These are phyloP conservation scores for Zoysia matrella DNA, from an alignment of 202 grass and related monocot genomes.

Conservation along the genomic window DNA sequence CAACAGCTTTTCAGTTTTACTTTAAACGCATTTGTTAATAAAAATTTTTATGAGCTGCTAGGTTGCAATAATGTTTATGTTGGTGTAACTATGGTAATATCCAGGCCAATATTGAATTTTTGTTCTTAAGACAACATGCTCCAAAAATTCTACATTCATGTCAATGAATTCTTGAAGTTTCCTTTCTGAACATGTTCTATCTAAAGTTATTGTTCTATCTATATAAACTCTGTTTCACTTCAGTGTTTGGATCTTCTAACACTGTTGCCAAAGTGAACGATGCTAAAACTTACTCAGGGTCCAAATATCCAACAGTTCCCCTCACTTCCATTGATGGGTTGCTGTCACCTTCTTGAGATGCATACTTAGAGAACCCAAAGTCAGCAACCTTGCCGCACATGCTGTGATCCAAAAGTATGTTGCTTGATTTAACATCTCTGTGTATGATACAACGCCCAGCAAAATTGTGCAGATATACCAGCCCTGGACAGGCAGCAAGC, in stretches of 20 bases:
- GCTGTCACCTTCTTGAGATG: conserved; percentile 74
- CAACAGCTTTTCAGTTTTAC: background rate
- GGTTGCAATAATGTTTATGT: background rate
- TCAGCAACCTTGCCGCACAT: conserved; percentile 79
- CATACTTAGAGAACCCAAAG: conserved; percentile 81
- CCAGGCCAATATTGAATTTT: background rate
- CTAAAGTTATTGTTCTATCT: background rate
- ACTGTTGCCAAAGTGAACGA: conserved; percentile 2
- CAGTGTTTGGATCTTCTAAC: conserved; percentile 11
- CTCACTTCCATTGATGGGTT: conserved; percentile 78
- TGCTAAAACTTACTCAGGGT: conserved; percentile 73
- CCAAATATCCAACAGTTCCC: conserved; percentile 81
- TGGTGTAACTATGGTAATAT: background rate
- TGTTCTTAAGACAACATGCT: background rate
- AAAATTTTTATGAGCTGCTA: background rate
- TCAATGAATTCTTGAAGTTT: conserved; percentile 8
- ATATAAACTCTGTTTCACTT: background rate
- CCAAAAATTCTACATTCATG: background rate
- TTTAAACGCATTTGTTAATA: background rate
- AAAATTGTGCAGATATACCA: conserved; percentile 70
- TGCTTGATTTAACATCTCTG: conserved; percentile 43
- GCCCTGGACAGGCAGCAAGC: conserved; percentile 48
- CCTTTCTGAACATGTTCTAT: background rate
- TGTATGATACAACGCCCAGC: conserved; percentile 56
- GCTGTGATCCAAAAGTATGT: conserved; percentile 77